Evolutionary conservation across 129 eudicot species (phyloP).

Genomic region (Smallanthus sonchifolius): DNA sequence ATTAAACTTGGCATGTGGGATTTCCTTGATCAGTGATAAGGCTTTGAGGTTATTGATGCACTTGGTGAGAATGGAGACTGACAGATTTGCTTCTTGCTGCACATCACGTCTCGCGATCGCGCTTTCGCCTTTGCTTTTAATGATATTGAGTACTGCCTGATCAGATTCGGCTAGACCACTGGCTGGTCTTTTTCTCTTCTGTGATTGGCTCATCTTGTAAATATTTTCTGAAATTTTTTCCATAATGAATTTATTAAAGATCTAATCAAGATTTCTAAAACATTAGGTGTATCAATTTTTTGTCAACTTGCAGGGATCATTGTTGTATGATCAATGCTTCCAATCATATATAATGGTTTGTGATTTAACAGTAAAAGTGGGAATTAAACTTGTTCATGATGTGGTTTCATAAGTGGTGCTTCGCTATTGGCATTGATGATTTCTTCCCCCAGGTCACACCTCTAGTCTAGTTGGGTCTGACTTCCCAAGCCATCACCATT

Average conservation of each 20-base stretch:
- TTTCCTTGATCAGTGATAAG: slow-evolving; percentile 43
- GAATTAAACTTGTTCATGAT: too few relatives aligned
- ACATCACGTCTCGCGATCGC: not conserved
- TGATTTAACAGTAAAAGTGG: too few relatives aligned
- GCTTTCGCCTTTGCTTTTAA: slow-evolving; percentile 1
- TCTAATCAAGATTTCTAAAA: not conserved
- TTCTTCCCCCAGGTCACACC: too few relatives aligned
- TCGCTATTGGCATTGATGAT: too few relatives aligned
- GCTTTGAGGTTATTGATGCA: slow-evolving; percentile 7
- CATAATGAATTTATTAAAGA: not conserved
- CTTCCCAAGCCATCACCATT: too few relatives aligned
- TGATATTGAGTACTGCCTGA: not conserved
- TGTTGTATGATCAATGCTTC: not conserved
- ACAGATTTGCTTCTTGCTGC: not conserved
- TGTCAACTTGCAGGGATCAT: too few relatives aligned
- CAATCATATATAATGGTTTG: not conserved
- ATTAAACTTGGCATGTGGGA: slow-evolving; percentile 30
- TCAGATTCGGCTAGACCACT: not conserved
- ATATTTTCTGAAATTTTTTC: not conserved
- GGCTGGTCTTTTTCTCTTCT: not conserved
- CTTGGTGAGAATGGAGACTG: not conserved
- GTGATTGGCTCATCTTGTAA: not conserved
- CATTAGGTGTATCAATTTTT: too few relatives aligned
- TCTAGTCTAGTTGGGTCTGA: too few relatives aligned
- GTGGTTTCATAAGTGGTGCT: too few relatives aligned